These are phyloP conservation scores for Penicillium verrucosum DNA, from an alignment of 2,329 filamentous ascomycete species.

Conservation along the genomic window DNA sequence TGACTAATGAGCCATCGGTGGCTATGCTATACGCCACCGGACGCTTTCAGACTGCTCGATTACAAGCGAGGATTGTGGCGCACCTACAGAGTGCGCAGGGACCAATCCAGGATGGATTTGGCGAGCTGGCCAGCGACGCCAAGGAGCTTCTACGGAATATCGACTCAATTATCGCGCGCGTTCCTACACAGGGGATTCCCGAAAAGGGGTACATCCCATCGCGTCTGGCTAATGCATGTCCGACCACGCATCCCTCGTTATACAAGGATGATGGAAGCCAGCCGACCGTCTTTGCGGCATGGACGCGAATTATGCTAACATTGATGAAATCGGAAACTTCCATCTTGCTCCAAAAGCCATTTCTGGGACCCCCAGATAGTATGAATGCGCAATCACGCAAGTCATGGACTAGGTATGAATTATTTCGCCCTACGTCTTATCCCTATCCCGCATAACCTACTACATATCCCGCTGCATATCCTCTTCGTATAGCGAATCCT, in stretches of 20 bases:
- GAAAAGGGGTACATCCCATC: background rate
- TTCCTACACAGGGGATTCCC: background rate
- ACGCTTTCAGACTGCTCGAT: background rate
- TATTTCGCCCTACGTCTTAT: too few species aligned
- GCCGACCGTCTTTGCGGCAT: background rate
- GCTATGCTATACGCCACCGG: background rate
- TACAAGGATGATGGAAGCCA: background rate
- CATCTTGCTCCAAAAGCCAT: background rate
- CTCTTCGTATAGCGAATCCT: background rate
- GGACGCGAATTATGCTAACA: background rate
- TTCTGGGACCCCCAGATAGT: background rate
- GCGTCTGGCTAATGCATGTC: background rate
- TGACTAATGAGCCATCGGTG: background rate
- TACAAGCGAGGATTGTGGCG: background rate
- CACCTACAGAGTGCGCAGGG: background rate
- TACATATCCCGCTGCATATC: background rate
- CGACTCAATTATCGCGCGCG: background rate
- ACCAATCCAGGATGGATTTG: background rate
- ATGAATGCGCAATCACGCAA: background rate
- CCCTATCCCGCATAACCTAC: background rate
- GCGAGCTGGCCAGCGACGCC: background rate
- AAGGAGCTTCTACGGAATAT: background rate
- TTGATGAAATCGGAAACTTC: background rate
- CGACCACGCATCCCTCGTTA: background rate
- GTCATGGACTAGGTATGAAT: background rate